Evolutionary conservation across 805 yeast genomes (phyloP).

Genomic region (Kluyveromyces dobzhanskii): DNA sequence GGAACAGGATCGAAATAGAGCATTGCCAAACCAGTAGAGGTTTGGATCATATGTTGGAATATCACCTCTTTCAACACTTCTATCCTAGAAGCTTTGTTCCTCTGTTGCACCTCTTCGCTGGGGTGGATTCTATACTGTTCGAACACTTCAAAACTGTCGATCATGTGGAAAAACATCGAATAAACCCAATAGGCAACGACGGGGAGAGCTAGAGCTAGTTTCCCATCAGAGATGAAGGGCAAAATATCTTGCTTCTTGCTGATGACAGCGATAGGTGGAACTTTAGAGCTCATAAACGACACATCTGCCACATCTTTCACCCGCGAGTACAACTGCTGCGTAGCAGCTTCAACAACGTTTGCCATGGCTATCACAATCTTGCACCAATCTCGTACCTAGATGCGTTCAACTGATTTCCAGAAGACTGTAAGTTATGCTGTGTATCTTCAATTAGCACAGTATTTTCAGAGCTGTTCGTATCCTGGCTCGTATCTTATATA

Average conservation of each 20-base stretch:
- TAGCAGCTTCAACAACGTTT: not conserved
- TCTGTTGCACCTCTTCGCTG: constrained; percentile 66
- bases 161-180: constrained; percentile 61
- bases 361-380: no score
- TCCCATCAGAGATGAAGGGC: constrained; percentile 60
- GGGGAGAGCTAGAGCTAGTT: constrained; percentile 66
- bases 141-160: constrained; percentile 68
- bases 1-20: constrained; percentile 50
- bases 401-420: no score
- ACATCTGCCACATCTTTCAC: not conserved
- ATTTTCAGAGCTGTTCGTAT: no score
- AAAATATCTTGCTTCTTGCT: constrained; percentile 38
- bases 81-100: constrained; percentile 63
- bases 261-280: constrained; percentile 24
- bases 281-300: constrained; percentile 17
- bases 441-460: no score
- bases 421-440: no score
- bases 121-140: constrained; percentile 88
- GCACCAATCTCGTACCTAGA: no score
- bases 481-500: no score
- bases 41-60: constrained; percentile 78
- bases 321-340: not conserved
- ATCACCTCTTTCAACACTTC: constrained; percentile 78
- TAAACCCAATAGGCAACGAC: constrained; percentile 77
- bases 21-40: constrained; percentile 54